These are phyloP conservation scores for Coniosporium tulheliwenetii DNA, from an alignment of 2,329 filamentous ascomycete genomes.

Conservation along the genomic window DNA sequence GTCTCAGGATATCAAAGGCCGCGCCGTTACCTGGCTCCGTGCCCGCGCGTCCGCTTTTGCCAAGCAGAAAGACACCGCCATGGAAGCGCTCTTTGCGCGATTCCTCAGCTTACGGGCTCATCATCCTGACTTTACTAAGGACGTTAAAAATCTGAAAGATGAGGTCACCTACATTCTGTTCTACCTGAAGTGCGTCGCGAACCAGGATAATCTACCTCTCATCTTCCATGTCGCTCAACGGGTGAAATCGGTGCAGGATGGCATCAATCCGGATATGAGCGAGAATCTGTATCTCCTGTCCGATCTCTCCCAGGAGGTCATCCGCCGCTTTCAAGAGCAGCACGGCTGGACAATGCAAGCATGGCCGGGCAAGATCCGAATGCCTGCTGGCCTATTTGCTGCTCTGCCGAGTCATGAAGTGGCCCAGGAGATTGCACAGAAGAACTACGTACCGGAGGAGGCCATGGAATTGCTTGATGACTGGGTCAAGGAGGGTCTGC, in stretches of 20 bases:
- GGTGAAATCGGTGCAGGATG: conserved; percentile 79
- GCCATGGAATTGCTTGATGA: conserved; percentile 57
- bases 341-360: conserved; percentile 77
- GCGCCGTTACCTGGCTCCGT: conserved; percentile 76
- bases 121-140: conserved; percentile 57
- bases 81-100: conserved; percentile 71
- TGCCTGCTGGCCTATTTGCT: conserved; percentile 67
- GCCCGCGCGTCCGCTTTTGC: conserved; percentile 57
- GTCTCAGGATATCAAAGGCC: conserved; percentile 51
- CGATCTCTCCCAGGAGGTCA: conserved; percentile 69
- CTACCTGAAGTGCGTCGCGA: conserved; percentile 70
- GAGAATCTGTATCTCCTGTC: conserved; percentile 73
- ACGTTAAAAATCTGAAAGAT: conserved; percentile 55
- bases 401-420: conserved; percentile 59
- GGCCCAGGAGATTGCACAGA: conserved; percentile 75
- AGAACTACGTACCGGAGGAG: conserved; percentile 66
- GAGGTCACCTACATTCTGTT: conserved; percentile 82
- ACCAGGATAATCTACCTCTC: conserved; percentile 70
- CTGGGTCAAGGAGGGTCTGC: conserved; percentile 54
- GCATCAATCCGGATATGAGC: conserved; percentile 49
- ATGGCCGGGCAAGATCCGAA: conserved; percentile 62
- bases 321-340: conserved; percentile 73
- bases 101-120: conserved; percentile 81
- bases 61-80: conserved; percentile 37
- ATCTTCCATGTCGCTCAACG: conserved; percentile 88